These are phyloP conservation scores for Climacium dendroides DNA, from an alignment of 225 moss, liverwort and hornwort species.

Conservation along the genomic window DNA sequence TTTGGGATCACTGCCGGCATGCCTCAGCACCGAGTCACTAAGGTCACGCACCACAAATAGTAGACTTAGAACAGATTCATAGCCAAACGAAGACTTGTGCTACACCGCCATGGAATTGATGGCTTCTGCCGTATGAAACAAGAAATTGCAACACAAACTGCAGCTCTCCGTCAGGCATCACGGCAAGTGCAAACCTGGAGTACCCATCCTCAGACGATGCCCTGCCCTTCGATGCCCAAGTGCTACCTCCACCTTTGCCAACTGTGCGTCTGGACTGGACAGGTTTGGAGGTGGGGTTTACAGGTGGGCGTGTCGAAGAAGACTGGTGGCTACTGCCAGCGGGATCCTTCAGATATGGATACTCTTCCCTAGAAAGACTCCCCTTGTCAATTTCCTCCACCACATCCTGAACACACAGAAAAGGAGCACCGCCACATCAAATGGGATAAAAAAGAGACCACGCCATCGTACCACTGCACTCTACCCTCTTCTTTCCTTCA, in stretches of 20 bases:
- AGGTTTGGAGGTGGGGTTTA: conserved; percentile 33
- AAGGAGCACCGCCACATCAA: background rate
- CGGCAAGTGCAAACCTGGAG: conserved; percentile 20
- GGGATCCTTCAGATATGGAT: conserved; percentile 92
- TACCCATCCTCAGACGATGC: conserved; percentile 40
- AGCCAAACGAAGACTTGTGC: background rate
- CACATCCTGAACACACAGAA: conserved; percentile 50
- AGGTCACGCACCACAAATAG: background rate
- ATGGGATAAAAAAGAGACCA: background rate
- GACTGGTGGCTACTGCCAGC: conserved; percentile 21
- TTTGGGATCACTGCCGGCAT: conserved; percentile 32
- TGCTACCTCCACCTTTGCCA: conserved; percentile 35
- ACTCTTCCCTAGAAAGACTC: conserved; percentile 73
- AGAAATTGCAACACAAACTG: background rate
- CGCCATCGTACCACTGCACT: background rate
- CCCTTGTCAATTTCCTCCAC: conserved; percentile 84
- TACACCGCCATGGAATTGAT: background rate
- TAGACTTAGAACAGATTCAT: background rate
- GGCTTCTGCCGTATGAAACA: background rate
- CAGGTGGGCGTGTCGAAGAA: conserved; percentile 22
- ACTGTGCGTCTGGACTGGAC: conserved; percentile 39
- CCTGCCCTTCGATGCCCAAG: conserved; percentile 45
- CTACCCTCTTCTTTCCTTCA: background rate
- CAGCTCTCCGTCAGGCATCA: background rate
- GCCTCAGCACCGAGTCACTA: conserved; percentile 40